Evolutionary conservation across 2,329 filamentous ascomycete species (phyloP).

Genomic region (Sporothrix luriei): DNA sequence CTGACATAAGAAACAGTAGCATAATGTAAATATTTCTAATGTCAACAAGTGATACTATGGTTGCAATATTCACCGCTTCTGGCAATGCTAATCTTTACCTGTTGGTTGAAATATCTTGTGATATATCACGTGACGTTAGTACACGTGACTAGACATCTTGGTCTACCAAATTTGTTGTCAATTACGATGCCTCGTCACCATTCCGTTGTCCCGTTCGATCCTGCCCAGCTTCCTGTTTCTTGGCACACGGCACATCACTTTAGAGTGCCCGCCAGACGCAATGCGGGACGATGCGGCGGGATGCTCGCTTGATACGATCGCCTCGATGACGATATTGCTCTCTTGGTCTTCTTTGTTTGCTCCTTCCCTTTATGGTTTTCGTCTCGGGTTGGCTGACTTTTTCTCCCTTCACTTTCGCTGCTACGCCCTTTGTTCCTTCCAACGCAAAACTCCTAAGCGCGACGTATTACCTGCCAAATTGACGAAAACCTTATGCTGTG

Average conservation of each 20-base stretch:
- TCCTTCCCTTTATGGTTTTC: neutral
- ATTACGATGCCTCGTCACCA: too few relatives aligned
- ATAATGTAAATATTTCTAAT: too few relatives aligned
- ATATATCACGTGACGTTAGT: too few relatives aligned
- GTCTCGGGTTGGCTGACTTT: neutral
- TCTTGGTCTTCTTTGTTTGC: neutral
- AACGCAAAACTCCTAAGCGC: neutral
- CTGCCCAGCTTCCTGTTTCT: slow-evolving; percentile 15
- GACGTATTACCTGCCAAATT: neutral
- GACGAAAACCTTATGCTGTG: neutral
- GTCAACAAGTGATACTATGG: too few relatives aligned
- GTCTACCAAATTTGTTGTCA: too few relatives aligned
- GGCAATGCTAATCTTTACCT: too few relatives aligned
- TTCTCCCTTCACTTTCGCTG: neutral
- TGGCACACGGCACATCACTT: slow-evolving; percentile 16
- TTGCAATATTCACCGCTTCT: too few relatives aligned
- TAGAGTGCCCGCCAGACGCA: slow-evolving; percentile 10
- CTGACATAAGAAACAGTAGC: too few relatives aligned
- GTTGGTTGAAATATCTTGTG: too few relatives aligned
- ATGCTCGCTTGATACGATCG: neutral
- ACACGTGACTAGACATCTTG: too few relatives aligned
- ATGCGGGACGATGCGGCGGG: slow-evolving; percentile 10
- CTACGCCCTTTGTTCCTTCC: slow-evolving; percentile 19
- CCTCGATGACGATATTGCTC: slow-evolving; percentile 12
- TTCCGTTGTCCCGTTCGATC: slow-evolving; percentile 1